Conservation (phyloP, 805 yeast species). For the Yarrowia porcina region DNA sequence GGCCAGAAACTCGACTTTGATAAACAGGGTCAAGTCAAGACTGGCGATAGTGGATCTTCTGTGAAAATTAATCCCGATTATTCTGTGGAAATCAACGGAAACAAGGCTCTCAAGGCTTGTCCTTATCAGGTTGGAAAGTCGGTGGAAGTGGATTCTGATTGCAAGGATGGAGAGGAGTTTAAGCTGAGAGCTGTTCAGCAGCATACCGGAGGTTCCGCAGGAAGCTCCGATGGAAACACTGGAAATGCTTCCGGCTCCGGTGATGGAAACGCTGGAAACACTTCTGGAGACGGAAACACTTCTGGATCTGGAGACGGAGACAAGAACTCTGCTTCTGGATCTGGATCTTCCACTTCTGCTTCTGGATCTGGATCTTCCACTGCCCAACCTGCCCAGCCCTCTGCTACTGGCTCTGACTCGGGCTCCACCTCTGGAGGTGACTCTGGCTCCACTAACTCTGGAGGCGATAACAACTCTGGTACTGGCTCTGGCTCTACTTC, state of each 20-base stretch:
- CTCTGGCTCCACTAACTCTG: background rate
- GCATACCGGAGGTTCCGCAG: background rate
- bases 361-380: too few species aligned
- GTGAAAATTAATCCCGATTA: background rate
- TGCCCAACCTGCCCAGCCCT: too few species aligned
- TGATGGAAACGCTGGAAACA: too few species aligned
- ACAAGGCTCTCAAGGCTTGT: background rate
- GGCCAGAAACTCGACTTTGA: constrained; percentile 3
- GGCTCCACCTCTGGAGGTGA: background rate
- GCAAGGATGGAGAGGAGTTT: background rate
- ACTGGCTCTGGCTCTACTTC: background rate
- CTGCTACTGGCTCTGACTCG: background rate
- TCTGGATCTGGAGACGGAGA: too few species aligned
- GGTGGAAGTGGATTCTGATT: background rate
- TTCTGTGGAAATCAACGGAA: background rate
- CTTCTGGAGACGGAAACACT: too few species aligned
- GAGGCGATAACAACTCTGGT: background rate
- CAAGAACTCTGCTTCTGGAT: too few species aligned
- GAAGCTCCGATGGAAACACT: too few species aligned
- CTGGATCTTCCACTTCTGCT: too few species aligned
- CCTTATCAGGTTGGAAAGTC: background rate
- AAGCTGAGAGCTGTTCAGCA: background rate
- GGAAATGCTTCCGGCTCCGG: too few species aligned
- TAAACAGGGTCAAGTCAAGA: background rate
- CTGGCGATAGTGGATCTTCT: background rate